These are phyloP conservation scores for Ajuga chamaepitys DNA, from an alignment of 257 asterid genomes.

Conservation along the genomic window DNA sequence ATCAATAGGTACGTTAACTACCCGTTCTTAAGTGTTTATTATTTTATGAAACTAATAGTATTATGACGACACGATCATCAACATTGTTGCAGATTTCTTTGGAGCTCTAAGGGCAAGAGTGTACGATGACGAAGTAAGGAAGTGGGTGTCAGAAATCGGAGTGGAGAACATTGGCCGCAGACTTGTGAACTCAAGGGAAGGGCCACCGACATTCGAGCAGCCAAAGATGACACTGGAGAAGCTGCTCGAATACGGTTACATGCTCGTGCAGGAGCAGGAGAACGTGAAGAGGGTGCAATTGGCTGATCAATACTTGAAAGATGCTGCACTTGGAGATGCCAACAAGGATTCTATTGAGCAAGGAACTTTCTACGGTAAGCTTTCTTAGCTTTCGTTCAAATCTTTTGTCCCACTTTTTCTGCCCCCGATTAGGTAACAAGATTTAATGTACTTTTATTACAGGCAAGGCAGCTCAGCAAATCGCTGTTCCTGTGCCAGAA, in stretches of 20 bases:
- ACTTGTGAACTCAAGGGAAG: slow-evolving; percentile 76
- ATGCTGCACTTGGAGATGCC: slow-evolving; percentile 85
- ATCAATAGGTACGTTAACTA: slow-evolving; percentile 51
- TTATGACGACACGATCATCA: too few species aligned
- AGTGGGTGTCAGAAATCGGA: slow-evolving; percentile 50
- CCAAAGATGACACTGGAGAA: slow-evolving; percentile 66
- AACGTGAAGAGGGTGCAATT: slow-evolving; percentile 87
- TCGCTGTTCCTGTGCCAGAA: slow-evolving; percentile 42
- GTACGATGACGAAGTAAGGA: slow-evolving; percentile 71
- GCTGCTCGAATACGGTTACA: slow-evolving; percentile 61
- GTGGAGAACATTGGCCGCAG: slow-evolving; percentile 45
- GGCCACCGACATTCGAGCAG: slow-evolving; percentile 68
- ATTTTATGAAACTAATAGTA: too few species aligned
- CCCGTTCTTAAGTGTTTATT: too few species aligned
- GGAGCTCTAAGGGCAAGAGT: slow-evolving; percentile 91
- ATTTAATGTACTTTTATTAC: too few species aligned
- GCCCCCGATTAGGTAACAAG: too few species aligned
- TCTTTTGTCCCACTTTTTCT: too few species aligned
- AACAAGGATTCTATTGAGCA: slow-evolving; percentile 49
- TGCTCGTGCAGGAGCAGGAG: slow-evolving; percentile 82
- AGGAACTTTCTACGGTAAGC: slow-evolving; percentile 53
- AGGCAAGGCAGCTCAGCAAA: slow-evolving; percentile 55
- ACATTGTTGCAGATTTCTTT: slow-evolving; percentile 52
- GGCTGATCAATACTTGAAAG: slow-evolving; percentile 59
- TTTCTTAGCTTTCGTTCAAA: too few species aligned